Conservation (phyloP, 1,139 yeast species). For the Debaryomycetaceae sp. region DNA sequence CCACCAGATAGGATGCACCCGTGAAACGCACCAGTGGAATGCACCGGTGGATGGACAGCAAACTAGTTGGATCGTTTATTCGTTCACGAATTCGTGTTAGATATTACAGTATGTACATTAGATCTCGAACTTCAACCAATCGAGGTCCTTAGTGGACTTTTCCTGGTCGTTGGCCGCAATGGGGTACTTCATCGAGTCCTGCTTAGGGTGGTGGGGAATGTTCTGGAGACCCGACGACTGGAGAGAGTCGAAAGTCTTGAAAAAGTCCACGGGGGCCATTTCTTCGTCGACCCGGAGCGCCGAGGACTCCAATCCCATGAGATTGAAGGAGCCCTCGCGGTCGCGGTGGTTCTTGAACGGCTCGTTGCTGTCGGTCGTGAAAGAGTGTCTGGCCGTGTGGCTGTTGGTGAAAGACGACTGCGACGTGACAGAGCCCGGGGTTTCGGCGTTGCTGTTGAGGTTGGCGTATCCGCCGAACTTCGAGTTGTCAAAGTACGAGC, state of each 20-base stretch:
- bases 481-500: constrained; percentile 27
- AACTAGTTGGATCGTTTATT: background rate
- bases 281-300: constrained; percentile 6
- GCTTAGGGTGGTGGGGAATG: constrained; percentile 3
- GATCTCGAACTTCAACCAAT: constrained; percentile 47
- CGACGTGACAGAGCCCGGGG: constrained; percentile 24
- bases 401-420: constrained; percentile 14
- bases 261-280: constrained; percentile 19
- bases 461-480: constrained; percentile 13
- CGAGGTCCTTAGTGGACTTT: constrained; percentile 26
- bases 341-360: background rate
- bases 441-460: constrained; percentile 11
- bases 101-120: constrained; percentile 10
- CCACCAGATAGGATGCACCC: too few relatives aligned
- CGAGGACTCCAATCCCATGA: background rate
- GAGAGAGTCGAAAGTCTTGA: constrained; percentile 13
- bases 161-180: constrained; percentile 10
- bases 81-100: background rate
- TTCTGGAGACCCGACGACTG: background rate
- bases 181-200: constrained; percentile 27
- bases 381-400: constrained; percentile 8
- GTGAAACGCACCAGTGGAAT: too few relatives aligned
- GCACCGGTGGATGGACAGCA: too few relatives aligned
- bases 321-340: background rate
- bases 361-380: background rate